Percentiles rank a stretch among this genome's conserved stretches.
These are phyloP conservation scores for Amanita inopinata DNA, from an alignment of 768 basidiomycete genomes.

Conservation along the genomic window DNA sequence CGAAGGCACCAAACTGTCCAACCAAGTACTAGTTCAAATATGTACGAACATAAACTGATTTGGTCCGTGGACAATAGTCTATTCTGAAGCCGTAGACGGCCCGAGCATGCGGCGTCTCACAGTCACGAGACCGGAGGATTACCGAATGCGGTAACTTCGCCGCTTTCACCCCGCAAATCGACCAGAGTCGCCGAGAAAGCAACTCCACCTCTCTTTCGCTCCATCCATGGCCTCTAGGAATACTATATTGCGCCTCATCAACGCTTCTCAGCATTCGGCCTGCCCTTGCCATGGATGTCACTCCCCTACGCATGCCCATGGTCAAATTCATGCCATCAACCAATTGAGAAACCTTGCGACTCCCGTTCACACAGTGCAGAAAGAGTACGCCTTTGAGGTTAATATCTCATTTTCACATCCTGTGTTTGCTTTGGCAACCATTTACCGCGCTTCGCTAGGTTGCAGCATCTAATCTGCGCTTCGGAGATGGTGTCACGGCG, in stretches of 20 bases:
- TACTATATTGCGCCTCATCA: constrained; percentile 65
- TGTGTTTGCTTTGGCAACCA: not conserved
- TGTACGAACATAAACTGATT: too few relatives aligned
- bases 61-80: too few relatives aligned
- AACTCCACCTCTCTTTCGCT: not conserved
- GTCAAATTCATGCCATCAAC: constrained; percentile 37
- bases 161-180: not conserved
- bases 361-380: constrained; percentile 61
- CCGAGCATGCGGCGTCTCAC: too few relatives aligned
- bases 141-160: too few relatives aligned
- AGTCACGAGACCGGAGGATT: too few relatives aligned
- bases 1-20: too few relatives aligned
- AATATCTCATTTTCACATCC: constrained; percentile 8
- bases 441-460: constrained; percentile 34
- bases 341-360: constrained; percentile 71
- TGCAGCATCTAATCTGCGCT: constrained; percentile 79
- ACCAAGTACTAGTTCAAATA: too few relatives aligned
- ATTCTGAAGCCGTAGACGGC: too few relatives aligned
- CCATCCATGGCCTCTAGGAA: constrained; percentile 47
- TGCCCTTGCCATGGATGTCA: constrained; percentile 76
- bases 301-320: constrained; percentile 30
- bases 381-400: constrained; percentile 91
- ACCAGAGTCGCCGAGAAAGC: not conserved
- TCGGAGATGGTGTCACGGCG: constrained; percentile 82
- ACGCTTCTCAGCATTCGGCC: constrained; percentile 57